phyloP scores from a whole-genome alignment of 371 early-diverging fungal species.

The Rhizopus microsporus region DNA sequence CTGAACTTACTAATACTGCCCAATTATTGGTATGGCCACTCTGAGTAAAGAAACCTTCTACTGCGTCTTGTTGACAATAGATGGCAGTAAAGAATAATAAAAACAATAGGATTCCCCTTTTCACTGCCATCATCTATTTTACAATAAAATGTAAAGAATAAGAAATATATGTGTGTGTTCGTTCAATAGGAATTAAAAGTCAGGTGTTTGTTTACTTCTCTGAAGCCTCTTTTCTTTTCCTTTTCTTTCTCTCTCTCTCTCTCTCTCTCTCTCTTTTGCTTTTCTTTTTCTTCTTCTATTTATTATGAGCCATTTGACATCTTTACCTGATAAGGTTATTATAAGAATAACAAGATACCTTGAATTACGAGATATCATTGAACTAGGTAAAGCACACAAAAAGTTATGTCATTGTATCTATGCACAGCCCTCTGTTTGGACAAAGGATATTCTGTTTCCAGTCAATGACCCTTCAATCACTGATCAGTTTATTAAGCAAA shows the following conservation, averaged over 20 bases:
- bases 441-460: constrained; percentile 36
- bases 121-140: too few species aligned
- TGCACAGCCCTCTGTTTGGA: constrained; percentile 37
- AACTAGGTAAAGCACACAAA: constrained; percentile 17
- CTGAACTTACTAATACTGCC: constrained; percentile 82
- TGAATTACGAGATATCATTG: constrained; percentile 16
- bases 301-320: constrained; percentile 8
- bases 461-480: constrained; percentile 30
- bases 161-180: too few species aligned
- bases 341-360: constrained; percentile 9
- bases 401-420: constrained; percentile 24
- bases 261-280: neutral
- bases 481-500: constrained; percentile 29
- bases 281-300: constrained; percentile 1
- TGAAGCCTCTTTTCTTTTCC: neutral
- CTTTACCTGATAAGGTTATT: constrained; percentile 19
- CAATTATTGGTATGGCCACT: constrained; percentile 93
- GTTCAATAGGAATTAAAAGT: too few species aligned
- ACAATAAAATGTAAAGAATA: too few species aligned
- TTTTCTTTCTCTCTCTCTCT: neutral
- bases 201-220: too few species aligned
- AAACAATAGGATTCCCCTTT: neutral
- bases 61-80: constrained; percentile 15
- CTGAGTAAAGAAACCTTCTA: constrained; percentile 58
- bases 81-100: neutral